phyloP scores from a whole-genome alignment of 2,329 filamentous ascomycete genomes.

The Scytalidium sp. region DNA sequence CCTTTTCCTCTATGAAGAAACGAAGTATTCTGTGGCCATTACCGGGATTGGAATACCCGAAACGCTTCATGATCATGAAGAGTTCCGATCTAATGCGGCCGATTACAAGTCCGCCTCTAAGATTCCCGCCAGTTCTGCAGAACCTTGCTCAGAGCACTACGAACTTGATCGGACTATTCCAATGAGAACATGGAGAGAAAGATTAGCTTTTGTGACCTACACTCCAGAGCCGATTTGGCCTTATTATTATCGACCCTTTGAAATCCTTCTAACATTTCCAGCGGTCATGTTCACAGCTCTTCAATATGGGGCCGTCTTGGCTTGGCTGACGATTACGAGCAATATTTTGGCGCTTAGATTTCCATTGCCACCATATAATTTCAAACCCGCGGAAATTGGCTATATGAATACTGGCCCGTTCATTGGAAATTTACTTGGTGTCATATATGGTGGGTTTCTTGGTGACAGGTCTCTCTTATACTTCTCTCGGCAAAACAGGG shows the following conservation, averaged over 20 bases:
- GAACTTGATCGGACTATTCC: too few species aligned
- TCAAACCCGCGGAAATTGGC: conserved; percentile 26
- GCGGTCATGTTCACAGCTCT: neutral
- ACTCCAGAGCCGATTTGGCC: too few species aligned
- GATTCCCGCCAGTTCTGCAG: too few species aligned
- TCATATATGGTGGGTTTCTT: conserved; percentile 10
- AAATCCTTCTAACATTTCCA: neutral
- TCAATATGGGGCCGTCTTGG: neutral
- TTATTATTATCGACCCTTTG: neutral
- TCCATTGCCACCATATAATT: neutral
- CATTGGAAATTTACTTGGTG: conserved; percentile 33
- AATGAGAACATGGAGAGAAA: too few species aligned
- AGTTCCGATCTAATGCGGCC: too few species aligned
- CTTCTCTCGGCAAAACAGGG: neutral
- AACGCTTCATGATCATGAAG: too few species aligned
- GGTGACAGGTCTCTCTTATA: neutral
- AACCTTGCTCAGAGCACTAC: too few species aligned
- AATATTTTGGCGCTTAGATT: neutral
- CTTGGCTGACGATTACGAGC: neutral
- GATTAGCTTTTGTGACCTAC: too few species aligned
- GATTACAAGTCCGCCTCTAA: too few species aligned
- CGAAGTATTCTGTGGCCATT: too few species aligned
- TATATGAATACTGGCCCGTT: conserved; percentile 23
- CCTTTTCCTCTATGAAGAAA: neutral
- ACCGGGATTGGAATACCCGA: too few species aligned